Conservation (phyloP, 2,329 filamentous ascomycete species). For the Botryosphaeria dothidea region DNA sequence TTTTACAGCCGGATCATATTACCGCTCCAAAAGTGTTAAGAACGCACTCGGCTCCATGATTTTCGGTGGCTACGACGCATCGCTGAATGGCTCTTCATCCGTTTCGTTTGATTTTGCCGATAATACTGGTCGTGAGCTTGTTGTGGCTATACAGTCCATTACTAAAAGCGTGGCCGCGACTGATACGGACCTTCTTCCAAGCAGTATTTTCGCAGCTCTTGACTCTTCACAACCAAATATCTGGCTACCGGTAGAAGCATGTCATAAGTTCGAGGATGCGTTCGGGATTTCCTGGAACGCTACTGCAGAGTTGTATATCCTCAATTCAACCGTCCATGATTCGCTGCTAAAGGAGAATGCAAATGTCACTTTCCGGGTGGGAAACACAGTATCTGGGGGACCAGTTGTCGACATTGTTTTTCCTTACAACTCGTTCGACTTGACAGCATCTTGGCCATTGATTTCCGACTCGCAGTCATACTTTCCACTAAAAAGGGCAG, state of each 20-base stretch:
- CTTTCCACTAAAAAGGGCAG: conserved; percentile 40
- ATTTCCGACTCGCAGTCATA: conserved; percentile 24
- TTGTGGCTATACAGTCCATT: conserved; percentile 10
- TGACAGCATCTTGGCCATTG: neutral
- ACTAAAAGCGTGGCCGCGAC: neutral
- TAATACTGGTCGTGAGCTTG: neutral
- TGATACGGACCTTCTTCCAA: neutral
- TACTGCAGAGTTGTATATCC: conserved; percentile 38
- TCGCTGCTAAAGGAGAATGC: conserved; percentile 35
- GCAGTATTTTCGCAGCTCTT: neutral
- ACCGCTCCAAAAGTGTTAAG: neutral
- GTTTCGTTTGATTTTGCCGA: conserved; percentile 24
- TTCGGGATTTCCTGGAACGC: conserved; percentile 43
- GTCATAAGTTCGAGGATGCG: conserved; percentile 40
- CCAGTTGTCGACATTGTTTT: neutral
- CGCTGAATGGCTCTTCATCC: conserved; percentile 34
- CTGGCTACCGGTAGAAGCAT: conserved; percentile 34
- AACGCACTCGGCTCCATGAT: conserved; percentile 26
- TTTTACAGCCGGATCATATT: conserved; percentile 8
- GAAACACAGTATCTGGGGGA: neutral
- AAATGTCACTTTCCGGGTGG: conserved; percentile 20
- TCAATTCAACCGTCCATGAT: conserved; percentile 40
- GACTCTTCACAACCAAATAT: neutral
- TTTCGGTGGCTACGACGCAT: conserved; percentile 45
- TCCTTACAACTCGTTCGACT: conserved; percentile 11